Conservation (phyloP, 75 land plant genomes). For the Pinus taeda region DNA sequence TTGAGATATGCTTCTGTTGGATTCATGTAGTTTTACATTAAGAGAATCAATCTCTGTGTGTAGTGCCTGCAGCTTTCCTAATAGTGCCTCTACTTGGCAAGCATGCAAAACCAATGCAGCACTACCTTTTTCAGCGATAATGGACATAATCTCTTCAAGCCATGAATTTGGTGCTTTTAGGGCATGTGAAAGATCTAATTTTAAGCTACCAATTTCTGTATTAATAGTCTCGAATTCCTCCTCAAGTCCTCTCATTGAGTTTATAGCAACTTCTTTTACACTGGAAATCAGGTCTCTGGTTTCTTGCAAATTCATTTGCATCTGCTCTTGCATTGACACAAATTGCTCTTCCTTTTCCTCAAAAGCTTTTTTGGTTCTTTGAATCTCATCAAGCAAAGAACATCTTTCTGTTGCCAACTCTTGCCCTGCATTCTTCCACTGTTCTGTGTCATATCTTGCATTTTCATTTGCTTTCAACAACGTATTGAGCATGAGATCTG, state of each 20-base stretch:
- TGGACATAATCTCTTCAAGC: slow-evolving; percentile 58
- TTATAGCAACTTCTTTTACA: slow-evolving; percentile 22
- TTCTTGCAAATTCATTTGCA: slow-evolving; percentile 14
- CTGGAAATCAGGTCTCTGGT: slow-evolving; percentile 15
- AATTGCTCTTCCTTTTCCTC: slow-evolving; percentile 24
- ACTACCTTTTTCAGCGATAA: slow-evolving; percentile 57
- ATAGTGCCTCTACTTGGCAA: slow-evolving; percentile 46
- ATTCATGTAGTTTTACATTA: slow-evolving; percentile 36
- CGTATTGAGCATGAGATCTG: slow-evolving; percentile 74
- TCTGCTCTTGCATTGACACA: slow-evolving; percentile 23
- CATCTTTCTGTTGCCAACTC: slow-evolving; percentile 32
- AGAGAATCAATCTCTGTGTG: slow-evolving; percentile 53
- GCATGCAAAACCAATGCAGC: slow-evolving; percentile 52
- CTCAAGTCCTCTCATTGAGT: slow-evolving; percentile 7
- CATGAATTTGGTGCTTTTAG: slow-evolving; percentile 22
- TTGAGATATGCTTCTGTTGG: slow-evolving; percentile 34
- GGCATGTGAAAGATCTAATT: slow-evolving; percentile 19
- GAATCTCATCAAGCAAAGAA: slow-evolving; percentile 26
- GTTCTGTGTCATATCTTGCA: slow-evolving; percentile 53
- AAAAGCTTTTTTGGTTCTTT: slow-evolving; percentile 26
- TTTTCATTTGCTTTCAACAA: slow-evolving; percentile 75
- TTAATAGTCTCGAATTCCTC: slow-evolving; percentile 19
- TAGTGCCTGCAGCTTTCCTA: slow-evolving; percentile 15
- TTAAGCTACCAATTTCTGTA: slow-evolving; percentile 18
- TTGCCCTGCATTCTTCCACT: slow-evolving; percentile 25